phyloP scores from a whole-genome alignment of 768 basidiomycete genomes.

The Filobasidium wieringae region DNA sequence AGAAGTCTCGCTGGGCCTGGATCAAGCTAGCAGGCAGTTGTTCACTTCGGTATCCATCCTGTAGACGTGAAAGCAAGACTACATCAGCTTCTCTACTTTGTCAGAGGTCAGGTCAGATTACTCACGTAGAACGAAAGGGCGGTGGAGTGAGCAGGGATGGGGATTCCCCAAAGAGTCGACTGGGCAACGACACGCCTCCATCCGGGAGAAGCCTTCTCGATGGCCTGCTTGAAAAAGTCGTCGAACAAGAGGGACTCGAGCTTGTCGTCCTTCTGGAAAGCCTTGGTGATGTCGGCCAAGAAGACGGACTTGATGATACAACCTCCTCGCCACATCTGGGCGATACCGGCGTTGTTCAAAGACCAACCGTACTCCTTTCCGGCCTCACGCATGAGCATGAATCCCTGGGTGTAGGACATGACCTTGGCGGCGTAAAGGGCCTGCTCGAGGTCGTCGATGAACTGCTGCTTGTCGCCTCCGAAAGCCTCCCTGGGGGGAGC shows the following conservation, averaged over 20 bases:
- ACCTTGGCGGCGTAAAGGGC: slow-evolving; percentile 99
- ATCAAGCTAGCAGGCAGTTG: slow-evolving; percentile 73
- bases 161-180: slow-evolving; percentile 92
- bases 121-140: slow-evolving; percentile 96
- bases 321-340: slow-evolving; percentile 98
- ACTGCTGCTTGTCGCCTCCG: slow-evolving; percentile 95
- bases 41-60: slow-evolving; percentile 95
- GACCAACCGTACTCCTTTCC: slow-evolving; percentile 84
- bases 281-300: slow-evolving; percentile 79
- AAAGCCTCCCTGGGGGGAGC: slow-evolving; percentile 88
- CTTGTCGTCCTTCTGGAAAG: slow-evolving; percentile 70
- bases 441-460: slow-evolving; percentile 98
- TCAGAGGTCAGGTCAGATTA: no score
- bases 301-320: slow-evolving; percentile 99
- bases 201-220: slow-evolving; percentile 88
- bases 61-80: no score
- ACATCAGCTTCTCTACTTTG: no score
- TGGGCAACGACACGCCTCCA: slow-evolving; percentile 97
- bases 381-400: slow-evolving; percentile 98
- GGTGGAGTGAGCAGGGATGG: slow-evolving; percentile 94
- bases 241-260: slow-evolving; percentile 90
- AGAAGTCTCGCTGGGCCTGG: slow-evolving; percentile 97
- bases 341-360: slow-evolving; percentile 95
- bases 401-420: slow-evolving; percentile 98
- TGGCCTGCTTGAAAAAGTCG: slow-evolving; percentile 80